A percentile compares a stretch with the other conserved stretches of the same genome.
Conservation (phyloP, 176 grass and related monocot genomes). For the Avena eriantha region DNA sequence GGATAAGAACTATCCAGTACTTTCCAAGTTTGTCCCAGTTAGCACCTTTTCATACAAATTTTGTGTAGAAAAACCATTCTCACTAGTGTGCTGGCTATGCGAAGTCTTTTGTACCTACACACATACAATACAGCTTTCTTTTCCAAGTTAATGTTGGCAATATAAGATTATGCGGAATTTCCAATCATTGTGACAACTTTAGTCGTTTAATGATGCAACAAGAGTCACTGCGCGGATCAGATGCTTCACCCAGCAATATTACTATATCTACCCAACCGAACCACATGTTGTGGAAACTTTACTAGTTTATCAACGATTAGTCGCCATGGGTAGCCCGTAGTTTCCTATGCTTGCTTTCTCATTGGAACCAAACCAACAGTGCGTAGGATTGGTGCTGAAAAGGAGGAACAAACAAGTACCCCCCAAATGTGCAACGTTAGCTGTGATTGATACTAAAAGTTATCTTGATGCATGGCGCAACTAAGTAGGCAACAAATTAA, state of each 20-base stretch:
- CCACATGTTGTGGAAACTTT: slow-evolving; percentile 43
- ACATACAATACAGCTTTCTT: slow-evolving; percentile 19
- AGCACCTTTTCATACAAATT: slow-evolving; percentile 41
- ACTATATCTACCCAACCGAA: slow-evolving; percentile 21
- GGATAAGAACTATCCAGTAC: slow-evolving; percentile 24
- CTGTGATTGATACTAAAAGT: slow-evolving; percentile 38
- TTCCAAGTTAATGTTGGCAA: slow-evolving; percentile 30
- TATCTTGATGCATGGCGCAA: slow-evolving; percentile 33
- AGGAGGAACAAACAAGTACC: slow-evolving; percentile 30
- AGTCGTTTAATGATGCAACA: slow-evolving; percentile 26
- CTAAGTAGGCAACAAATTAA: slow-evolving; percentile 48
- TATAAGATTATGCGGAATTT: slow-evolving; percentile 40
- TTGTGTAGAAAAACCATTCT: slow-evolving; percentile 26
- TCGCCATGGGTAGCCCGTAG: slow-evolving; percentile 32
- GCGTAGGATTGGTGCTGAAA: slow-evolving; percentile 31
- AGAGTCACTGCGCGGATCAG: slow-evolving; percentile 29
- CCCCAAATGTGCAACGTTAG: slow-evolving; percentile 13
- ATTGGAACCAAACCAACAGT: slow-evolving; percentile 28
- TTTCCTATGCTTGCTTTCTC: slow-evolving; percentile 41
- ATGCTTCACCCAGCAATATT: slow-evolving; percentile 48
- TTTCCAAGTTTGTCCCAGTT: slow-evolving; percentile 40
- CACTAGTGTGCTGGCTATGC: not conserved
- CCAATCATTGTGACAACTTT: slow-evolving; percentile 45
- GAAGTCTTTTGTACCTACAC: slow-evolving; percentile 36
- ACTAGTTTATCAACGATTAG: slow-evolving; percentile 33